Base-by-base conservation (phyloP, 176 grass and related monocot genomes). In the Zizania latifolia region DNA sequence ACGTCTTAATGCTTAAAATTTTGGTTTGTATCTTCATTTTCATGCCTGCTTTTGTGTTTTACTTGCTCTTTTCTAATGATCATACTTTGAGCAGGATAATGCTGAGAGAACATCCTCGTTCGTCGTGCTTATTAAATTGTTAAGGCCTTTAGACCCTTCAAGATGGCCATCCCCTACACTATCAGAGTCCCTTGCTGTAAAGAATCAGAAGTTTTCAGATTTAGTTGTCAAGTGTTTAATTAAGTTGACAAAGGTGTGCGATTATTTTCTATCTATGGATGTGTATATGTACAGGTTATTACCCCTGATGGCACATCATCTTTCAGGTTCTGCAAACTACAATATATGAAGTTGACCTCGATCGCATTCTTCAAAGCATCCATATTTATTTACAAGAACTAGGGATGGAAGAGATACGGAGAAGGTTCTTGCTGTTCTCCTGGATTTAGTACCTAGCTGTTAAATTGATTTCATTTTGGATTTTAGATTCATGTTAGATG, bases 1-100 rank as follows among this genome's bases (percentile, higher is more conserved):
- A 99, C 70, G 95, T 99, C 65, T 90, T 99, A 8, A 99, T 99
- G 95, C 95, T 99, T 83, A 99, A 99, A 87, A 99, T 99, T 60
- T 74, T 99, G 89, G 95, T 99, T 14, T 68, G 57, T 84, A 63
- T 69, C 35, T 78, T 41, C 78, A 19, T 55, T 32, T 63, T 61
- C 12, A 62, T 40, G 6, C 4, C 70, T 12, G 39, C 16, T 46
- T 78, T 83, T 36, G 15, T n/a, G 77, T 65, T 43, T 17, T 82
- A 31, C 50, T 3, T 81, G 53, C 74, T 38, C 45, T 83, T 69
- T 86, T 58, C 50, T 67, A 41, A 79, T 73, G 34, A 4, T 46
- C 40, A 10, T 65, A 67, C 68, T 45, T 86, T 80, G 71, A 86
- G 35, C 92, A 99, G 95, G 95, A 94, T 79, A 99, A 99, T 82